Evolutionary conservation across 1,284 basidiomycete genomes (phyloP).

Genomic region (Ustilago hordei): DNA sequence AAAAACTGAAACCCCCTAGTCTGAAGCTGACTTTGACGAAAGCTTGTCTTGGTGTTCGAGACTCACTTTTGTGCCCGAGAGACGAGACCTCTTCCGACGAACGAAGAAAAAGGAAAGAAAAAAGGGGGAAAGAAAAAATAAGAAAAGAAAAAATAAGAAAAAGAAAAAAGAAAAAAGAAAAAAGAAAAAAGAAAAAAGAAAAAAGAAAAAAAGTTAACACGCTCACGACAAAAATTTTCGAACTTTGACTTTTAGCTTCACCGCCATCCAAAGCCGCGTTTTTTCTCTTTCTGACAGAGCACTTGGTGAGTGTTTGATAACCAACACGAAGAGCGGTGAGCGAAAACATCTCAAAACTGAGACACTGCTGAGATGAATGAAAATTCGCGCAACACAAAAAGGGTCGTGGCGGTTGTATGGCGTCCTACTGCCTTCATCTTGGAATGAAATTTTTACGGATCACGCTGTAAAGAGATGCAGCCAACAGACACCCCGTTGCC

Average conservation of each 20-base stretch:
- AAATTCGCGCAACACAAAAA: constrained; percentile 11
- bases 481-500: neutral
- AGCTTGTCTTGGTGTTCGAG: no score
- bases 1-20: no score
- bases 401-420: constrained; percentile 17
- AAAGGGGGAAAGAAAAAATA: no score
- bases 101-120: no score
- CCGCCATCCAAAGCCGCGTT: constrained; percentile 32
- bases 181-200: no score
- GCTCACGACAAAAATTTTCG: constrained; percentile 18
- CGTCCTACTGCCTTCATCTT: constrained; percentile 47
- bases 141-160: neutral
- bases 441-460: constrained; percentile 5
- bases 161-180: no score
- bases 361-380: constrained; percentile 19
- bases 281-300: constrained; percentile 5
- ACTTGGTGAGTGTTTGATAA: neutral
- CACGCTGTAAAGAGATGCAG: neutral
- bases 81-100: no score
- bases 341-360: neutral
- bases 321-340: neutral
- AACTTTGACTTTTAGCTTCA: constrained; percentile 20
- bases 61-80: no score
- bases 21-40: no score
- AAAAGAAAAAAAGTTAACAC: constrained; percentile 23